Conservation (phyloP, 257 asterid genomes). For the Anisodus acutangulus region DNA sequence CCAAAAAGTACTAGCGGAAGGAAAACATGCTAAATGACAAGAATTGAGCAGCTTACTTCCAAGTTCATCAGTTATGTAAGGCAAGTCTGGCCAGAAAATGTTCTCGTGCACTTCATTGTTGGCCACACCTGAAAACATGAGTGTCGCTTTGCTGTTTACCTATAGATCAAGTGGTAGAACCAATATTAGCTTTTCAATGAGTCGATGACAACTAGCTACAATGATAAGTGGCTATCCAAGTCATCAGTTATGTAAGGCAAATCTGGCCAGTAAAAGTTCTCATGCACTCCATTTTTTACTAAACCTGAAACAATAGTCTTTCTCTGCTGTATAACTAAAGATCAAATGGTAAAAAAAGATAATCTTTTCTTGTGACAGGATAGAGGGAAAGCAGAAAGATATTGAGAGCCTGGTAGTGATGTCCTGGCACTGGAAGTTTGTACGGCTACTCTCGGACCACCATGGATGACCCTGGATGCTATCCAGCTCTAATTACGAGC, state of each 20-base stretch:
- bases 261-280: constrained; percentile 93
- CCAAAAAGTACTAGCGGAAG: background rate
- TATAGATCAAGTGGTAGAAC: constrained; percentile 39
- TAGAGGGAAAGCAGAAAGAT: background rate
- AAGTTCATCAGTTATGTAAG: constrained; percentile 88
- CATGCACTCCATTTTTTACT: constrained; percentile 68
- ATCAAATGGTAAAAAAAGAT: constrained; percentile 18
- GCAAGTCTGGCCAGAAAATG: constrained; percentile 97
- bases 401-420: background rate
- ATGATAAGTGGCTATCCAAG: constrained; percentile 51
- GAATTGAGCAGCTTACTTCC: constrained; percentile 71
- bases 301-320: constrained; percentile 72
- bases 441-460: background rate
- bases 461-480: constrained; percentile 8
- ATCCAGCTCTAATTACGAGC: background rate
- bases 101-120: constrained; percentile 82
- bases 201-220: background rate
- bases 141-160: constrained; percentile 92
- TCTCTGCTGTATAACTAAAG: constrained; percentile 81
- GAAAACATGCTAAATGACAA: constrained; percentile 18
- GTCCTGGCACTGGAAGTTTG: constrained; percentile 2
- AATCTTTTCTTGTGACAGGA: background rate
- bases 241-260: constrained; percentile 82
- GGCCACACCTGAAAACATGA: constrained; percentile 82
- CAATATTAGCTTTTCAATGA: constrained; percentile 8